phyloP scores from a whole-genome alignment of 805 yeast genomes.

The Candida vartiovaarae region DNA sequence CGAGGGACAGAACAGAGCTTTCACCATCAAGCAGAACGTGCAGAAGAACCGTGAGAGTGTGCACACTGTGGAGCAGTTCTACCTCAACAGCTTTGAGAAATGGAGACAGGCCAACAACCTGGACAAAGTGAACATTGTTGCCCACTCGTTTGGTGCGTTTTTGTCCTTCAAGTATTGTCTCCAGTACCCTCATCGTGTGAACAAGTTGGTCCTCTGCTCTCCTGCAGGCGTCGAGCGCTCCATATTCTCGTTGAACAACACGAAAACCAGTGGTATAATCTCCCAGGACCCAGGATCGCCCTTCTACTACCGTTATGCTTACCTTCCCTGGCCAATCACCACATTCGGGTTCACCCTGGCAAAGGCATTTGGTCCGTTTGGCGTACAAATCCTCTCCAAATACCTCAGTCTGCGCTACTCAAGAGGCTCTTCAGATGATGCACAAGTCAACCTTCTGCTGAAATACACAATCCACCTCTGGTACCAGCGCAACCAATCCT shows the following conservation, averaged over 20 bases:
- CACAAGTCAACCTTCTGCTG: constrained; percentile 14
- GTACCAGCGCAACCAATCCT: constrained; percentile 18
- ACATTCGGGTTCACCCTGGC: constrained; percentile 39
- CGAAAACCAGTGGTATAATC: constrained; percentile 7
- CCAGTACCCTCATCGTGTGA: constrained; percentile 47
- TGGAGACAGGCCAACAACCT: constrained; percentile 52
- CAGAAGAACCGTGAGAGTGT: constrained; percentile 15
- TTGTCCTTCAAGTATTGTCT: constrained; percentile 58
- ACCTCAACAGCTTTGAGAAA: constrained; percentile 49
- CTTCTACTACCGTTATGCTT: constrained; percentile 21
- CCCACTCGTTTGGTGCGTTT: constrained; percentile 79
- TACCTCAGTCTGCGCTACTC: constrained; percentile 26
- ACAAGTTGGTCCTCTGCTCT: constrained; percentile 52
- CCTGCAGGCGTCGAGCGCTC: constrained; percentile 78
- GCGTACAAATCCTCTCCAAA: constrained; percentile 29
- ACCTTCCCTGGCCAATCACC: constrained; percentile 26
- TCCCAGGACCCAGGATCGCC: constrained; percentile 15
- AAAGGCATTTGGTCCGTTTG: constrained; percentile 37
- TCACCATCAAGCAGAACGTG: constrained; percentile 15
- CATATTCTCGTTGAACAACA: constrained; percentile 46
- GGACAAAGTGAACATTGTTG: constrained; percentile 53
- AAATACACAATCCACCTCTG: constrained; percentile 18
- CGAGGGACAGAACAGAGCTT: constrained; percentile 1
- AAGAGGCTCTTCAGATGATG: constrained; percentile 14
- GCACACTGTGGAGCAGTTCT: constrained; percentile 45